Base-by-base conservation (phyloP, 352 stramenopile genomes). In the Globisporangium cederbergense region DNA sequence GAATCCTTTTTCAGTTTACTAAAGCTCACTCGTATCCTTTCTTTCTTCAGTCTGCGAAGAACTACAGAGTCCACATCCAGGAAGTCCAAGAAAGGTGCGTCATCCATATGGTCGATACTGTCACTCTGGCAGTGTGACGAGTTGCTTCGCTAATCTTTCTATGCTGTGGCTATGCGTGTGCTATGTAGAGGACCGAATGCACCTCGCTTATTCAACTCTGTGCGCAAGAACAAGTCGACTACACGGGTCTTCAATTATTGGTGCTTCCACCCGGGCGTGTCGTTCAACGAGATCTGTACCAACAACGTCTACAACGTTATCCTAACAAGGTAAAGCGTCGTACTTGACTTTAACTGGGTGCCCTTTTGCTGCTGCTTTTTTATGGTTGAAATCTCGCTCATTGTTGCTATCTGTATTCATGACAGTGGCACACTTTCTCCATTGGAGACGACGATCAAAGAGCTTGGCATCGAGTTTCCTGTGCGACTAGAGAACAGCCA, bases 401-500 rank as follows among this genome's bases (percentile, higher is more conserved):
- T 25, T 20, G 22, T 64, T 25, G 25, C 20, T 40, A 8, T 34
- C 6, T 50, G 30, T 6, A 7, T 34, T 47, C 7, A 40, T 6
- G 50, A 20, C 49, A 99, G 94, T 66, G 98, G 98, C 47, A 99
- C 98, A 4, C 81, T 99, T 3, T 98, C 95, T 28, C 98, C 98
- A 0, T 67, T 99, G 16, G 81, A 93, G 62, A 98, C 96, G 28
- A 99, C 98, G 14, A 91, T 94, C 25, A 92, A 97, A 65, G 97
- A 99, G 68, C 86, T 99, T 32, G 92, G 97, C 0, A 88, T 99
- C 40, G 83, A 95, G 4, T 99, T 99, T 76, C 90, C 91, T 1
- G 83, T 99, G 32, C 84, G 86, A 8, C 76, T 99, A 13, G 97
- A 99, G 66, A 99, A 99, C 78, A 92, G 90, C 42, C 98, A 99